These are phyloP conservation scores for Scalesia atractyloides DNA, from an alignment of 129 eudicot genomes.

Conservation along the genomic window DNA sequence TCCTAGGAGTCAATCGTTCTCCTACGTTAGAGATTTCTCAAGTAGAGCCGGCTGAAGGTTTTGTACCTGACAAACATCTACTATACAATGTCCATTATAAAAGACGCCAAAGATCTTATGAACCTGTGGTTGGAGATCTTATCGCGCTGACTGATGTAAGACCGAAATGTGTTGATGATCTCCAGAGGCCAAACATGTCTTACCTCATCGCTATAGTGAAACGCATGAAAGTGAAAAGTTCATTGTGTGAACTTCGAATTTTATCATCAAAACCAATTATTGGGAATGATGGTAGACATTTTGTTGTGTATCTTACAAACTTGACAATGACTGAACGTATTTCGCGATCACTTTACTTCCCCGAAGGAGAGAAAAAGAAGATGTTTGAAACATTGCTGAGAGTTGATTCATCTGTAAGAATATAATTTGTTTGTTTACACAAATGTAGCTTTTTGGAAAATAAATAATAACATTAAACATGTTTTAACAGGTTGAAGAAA, in stretches of 20 bases:
- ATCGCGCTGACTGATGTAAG: constrained; percentile 46
- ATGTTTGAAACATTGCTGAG: constrained; percentile 42
- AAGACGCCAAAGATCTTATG: constrained; percentile 17
- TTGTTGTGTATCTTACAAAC: constrained; percentile 52
- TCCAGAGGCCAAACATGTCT: constrained; percentile 31
- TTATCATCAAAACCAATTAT: constrained; percentile 28
- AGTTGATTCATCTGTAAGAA: constrained; percentile 47
- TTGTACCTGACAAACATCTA: too few species aligned
- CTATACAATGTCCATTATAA: too few species aligned
- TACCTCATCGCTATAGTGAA: constrained; percentile 39
- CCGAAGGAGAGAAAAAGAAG: constrained; percentile 24
- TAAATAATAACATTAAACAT: neutral
- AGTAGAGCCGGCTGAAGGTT: constrained; percentile 5
- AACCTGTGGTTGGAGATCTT: constrained; percentile 53
- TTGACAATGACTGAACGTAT: constrained; percentile 55
- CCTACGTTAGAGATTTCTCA: constrained; percentile 30
- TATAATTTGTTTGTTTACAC: too few species aligned
- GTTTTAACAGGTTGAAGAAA: constrained; percentile 28
- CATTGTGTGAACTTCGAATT: neutral
- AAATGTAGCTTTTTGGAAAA: neutral
- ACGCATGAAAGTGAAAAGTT: neutral
- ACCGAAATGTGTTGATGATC: constrained; percentile 54
- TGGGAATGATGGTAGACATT: constrained; percentile 3
- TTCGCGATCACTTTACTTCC: constrained; percentile 55
- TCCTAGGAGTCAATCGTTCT: constrained; percentile 29